Evolutionary conservation across 148 eudicot species (phyloP).

Genomic region (Diospyros lotus): DNA sequence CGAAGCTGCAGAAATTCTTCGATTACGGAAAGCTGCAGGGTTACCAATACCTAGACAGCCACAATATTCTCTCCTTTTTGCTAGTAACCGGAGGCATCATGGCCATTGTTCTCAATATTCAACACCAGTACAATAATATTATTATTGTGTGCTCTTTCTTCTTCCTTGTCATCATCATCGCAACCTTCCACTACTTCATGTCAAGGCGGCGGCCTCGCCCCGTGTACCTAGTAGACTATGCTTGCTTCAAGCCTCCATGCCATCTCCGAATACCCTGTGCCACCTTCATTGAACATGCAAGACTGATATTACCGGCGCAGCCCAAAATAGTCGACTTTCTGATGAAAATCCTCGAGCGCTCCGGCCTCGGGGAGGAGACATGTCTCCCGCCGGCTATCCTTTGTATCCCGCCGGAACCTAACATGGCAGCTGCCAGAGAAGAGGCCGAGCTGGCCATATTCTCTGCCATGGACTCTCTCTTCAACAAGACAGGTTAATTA

Average conservation of each 20-base stretch:
- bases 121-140: too few relatives aligned
- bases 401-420: neutral
- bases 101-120: too few relatives aligned
- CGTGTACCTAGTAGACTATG: neutral
- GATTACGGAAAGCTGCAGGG: too few relatives aligned
- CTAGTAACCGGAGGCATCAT: too few relatives aligned
- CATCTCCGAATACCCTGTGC: neutral
- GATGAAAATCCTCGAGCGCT: neutral
- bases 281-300: neutral
- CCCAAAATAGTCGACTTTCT: neutral
- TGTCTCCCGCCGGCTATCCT: neutral
- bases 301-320: neutral
- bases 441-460: neutral
- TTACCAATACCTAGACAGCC: too few relatives aligned
- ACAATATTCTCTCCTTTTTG: too few relatives aligned
- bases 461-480: neutral
- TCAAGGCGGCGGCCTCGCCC: neutral
- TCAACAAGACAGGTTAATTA: neutral
- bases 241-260: neutral
- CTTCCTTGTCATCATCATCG: neutral
- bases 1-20: too few relatives aligned
- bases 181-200: neutral
- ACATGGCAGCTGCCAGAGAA: neutral
- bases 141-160: neutral
- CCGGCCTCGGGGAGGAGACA: neutral